Conservation (phyloP, 2,329 filamentous ascomycete genomes). For the Cercospora brassicicola region DNA sequence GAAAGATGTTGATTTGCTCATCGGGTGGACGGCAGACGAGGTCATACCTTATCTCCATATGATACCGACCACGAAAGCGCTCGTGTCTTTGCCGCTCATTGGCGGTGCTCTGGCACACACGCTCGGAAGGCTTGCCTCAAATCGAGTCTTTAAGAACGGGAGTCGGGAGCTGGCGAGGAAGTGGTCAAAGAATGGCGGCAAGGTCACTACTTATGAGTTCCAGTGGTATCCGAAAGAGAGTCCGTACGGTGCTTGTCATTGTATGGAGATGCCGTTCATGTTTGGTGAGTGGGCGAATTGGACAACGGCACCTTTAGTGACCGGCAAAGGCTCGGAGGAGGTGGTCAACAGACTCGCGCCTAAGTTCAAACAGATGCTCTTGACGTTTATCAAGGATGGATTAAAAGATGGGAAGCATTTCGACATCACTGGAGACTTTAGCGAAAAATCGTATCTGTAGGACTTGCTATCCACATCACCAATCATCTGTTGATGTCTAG, state of each 20-base stretch:
- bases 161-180: slow-evolving; percentile 6
- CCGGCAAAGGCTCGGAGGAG: neutral
- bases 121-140: neutral
- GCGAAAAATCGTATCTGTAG: slow-evolving; percentile 4
- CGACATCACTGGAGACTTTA: neutral
- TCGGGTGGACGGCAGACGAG: neutral
- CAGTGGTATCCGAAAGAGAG: slow-evolving; percentile 7
- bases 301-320: neutral
- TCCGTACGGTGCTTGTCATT: slow-evolving; percentile 6
- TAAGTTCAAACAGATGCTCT: neutral
- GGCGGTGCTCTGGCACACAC: neutral
- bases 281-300: slow-evolving; percentile 4
- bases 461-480: neutral
- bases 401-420: neutral
- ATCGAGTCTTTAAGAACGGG: neutral
- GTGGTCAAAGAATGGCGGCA: neutral
- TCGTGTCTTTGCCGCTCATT: neutral
- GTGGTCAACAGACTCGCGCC: neutral
- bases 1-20: neutral
- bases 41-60: neutral
- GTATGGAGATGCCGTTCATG: slow-evolving; percentile 10
- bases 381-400: slow-evolving; percentile 1
- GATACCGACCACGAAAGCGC: neutral
- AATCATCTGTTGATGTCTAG: too few species aligned
- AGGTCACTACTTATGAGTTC: slow-evolving; percentile 4